Evolutionary conservation across 1,284 basidiomycete genomes (phyloP).

Genomic region (Coriolopsis trogii): DNA sequence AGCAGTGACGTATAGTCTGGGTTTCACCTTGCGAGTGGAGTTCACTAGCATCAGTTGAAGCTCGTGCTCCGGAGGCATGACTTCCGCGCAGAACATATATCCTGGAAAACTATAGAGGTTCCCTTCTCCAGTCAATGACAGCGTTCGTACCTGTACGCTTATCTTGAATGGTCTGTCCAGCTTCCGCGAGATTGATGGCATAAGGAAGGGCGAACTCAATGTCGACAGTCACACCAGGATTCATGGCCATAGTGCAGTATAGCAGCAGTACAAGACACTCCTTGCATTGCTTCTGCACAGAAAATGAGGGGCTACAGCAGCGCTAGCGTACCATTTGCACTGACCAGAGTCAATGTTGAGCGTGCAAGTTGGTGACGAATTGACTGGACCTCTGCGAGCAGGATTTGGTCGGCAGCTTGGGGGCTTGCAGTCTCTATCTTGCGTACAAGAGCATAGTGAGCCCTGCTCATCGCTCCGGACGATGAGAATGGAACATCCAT

Average conservation of each 20-base stretch:
- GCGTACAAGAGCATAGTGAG: slow-evolving; percentile 72
- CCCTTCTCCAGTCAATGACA: not conserved
- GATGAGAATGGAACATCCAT: slow-evolving; percentile 75
- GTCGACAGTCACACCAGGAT: slow-evolving; percentile 42
- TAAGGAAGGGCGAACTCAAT: slow-evolving; percentile 71
- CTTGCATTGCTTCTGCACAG: slow-evolving; percentile 54
- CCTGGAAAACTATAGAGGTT: slow-evolving; percentile 43
- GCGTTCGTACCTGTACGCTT: slow-evolving; percentile 64
- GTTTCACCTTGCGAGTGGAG: slow-evolving; percentile 70
- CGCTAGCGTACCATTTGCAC: slow-evolving; percentile 5
- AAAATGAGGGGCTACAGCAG: slow-evolving; percentile 18
- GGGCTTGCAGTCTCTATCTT: slow-evolving; percentile 61
- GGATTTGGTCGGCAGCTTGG: slow-evolving; percentile 58
- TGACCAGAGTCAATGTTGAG: slow-evolving; percentile 51
- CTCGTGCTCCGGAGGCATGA: slow-evolving; percentile 69
- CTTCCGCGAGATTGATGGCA: slow-evolving; percentile 72
- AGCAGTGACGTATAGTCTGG: not conserved
- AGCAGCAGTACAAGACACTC: slow-evolving; percentile 66
- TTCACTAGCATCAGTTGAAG: slow-evolving; percentile 83
- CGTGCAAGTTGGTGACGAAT: slow-evolving; percentile 52
- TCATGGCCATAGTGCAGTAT: slow-evolving; percentile 63
- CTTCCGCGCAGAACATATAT: slow-evolving; percentile 72
- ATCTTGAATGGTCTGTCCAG: slow-evolving; percentile 58
- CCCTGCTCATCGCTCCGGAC: slow-evolving; percentile 73
- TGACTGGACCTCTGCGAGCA: slow-evolving; percentile 59